Evolutionary conservation across 176 grass and related monocot species (phyloP).

Genomic region (Avena atlantica): DNA sequence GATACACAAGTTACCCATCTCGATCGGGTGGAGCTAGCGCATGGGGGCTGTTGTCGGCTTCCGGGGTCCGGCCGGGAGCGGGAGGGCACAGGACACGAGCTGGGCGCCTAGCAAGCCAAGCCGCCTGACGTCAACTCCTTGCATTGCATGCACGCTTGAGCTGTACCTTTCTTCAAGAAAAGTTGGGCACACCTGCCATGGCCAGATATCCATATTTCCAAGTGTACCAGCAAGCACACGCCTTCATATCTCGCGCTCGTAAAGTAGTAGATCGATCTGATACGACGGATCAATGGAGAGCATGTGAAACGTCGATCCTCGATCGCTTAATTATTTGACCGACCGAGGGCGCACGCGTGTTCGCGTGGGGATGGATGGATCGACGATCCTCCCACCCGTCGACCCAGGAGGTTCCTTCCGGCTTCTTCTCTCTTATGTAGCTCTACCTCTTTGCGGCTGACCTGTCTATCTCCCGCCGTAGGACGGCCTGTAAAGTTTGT

Average conservation of each 20-base stretch:
- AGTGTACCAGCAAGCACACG: no score
- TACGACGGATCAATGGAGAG: not conserved
- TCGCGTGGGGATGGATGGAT: not conserved
- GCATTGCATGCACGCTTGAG: not conserved
- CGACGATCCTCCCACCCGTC: not conserved
- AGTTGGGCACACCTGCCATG: not conserved
- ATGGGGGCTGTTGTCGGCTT: constrained; percentile 31
- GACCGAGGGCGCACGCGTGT: not conserved
- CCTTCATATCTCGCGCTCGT: not conserved
- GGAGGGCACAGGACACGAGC: not conserved
- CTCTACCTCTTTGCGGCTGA: not conserved
- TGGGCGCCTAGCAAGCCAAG: constrained; percentile 38
- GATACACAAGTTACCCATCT: constrained; percentile 30
- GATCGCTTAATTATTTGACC: not conserved
- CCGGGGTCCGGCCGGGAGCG: constrained; percentile 46
- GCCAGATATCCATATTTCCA: constrained; percentile 7
- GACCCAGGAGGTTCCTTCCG: constrained; percentile 35
- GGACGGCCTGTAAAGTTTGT: not conserved
- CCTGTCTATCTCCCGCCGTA: not conserved
- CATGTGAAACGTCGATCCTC: constrained; percentile 18
- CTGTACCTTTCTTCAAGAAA: constrained; percentile 24
- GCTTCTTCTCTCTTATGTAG: constrained; percentile 23
- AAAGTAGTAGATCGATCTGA: not conserved
- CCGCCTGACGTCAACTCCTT: constrained; percentile 26
- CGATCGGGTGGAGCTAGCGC: not conserved